A percentile compares a stretch with the other conserved stretches of the same genome.
Conservation (phyloP, 805 yeast species). For the Metschnikowia kofuensis region DNA sequence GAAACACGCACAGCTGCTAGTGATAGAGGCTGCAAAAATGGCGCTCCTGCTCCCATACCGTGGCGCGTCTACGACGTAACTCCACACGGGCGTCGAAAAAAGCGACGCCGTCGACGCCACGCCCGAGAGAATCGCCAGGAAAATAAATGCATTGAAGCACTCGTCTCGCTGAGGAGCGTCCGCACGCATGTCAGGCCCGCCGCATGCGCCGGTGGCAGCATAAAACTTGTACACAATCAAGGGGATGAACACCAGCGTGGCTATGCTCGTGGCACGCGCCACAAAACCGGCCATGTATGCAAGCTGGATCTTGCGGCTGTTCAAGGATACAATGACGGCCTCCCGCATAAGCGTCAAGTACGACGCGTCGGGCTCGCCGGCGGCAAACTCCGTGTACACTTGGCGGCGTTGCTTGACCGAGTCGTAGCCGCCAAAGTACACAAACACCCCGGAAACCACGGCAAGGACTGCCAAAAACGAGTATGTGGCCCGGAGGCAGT, state of each 20-base stretch:
- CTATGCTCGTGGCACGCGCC: conserved; percentile 61
- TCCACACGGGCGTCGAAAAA: conserved; percentile 63
- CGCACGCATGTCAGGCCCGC: conserved; percentile 24
- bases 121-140: conserved; percentile 68
- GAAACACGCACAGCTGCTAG: conserved; percentile 45
- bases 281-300: conserved; percentile 63
- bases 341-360: conserved; percentile 42
- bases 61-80: conserved; percentile 48
- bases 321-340: conserved; percentile 48
- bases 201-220: conserved; percentile 49
- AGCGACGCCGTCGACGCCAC: conserved; percentile 58
- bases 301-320: conserved; percentile 46
- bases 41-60: conserved; percentile 28
- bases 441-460: conserved; percentile 33
- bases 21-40: conserved; percentile 35
- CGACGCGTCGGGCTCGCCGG: conserved; percentile 3
- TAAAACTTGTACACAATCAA: conserved; percentile 58
- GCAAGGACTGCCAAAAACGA: conserved; percentile 45
- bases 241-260: conserved; percentile 59
- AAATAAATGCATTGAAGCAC: conserved; percentile 62
- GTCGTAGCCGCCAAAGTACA: conserved; percentile 47
- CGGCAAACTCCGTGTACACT: conserved; percentile 18
- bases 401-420: conserved; percentile 31
- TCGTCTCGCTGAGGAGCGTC: conserved; percentile 27
- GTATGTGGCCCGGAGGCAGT: conserved; percentile 49